Percentiles rank a stretch among this genome's conserved stretches.
Conservation (phyloP, 306 rosid genomes). For the Prunus armeniaca region DNA sequence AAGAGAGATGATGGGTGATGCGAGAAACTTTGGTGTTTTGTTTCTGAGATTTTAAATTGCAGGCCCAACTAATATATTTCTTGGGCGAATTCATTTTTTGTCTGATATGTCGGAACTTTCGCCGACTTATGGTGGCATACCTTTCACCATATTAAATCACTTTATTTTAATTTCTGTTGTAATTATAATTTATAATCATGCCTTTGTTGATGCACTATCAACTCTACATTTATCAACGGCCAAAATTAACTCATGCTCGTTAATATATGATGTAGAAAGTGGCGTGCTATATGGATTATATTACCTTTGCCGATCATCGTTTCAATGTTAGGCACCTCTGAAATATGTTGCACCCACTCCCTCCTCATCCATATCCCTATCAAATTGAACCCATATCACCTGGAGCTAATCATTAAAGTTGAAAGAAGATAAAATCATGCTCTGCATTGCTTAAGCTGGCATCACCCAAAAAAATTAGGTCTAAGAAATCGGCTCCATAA, state of each 20-base stretch:
- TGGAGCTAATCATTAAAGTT: background rate
- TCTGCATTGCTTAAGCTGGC: background rate
- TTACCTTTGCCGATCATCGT: no score
- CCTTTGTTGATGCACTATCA: no score
- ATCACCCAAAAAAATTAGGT: constrained; percentile 8
- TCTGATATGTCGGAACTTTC: constrained; percentile 22
- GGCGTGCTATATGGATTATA: no score
- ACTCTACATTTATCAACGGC: no score
- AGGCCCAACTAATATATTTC: constrained; percentile 12
- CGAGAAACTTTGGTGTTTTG: constrained; percentile 9
- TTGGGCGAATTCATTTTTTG: constrained; percentile 33
- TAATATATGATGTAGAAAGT: no score
- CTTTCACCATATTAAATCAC: background rate
- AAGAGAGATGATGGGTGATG: background rate
- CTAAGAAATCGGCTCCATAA: constrained; percentile 31
- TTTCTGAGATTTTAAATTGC: constrained; percentile 12
- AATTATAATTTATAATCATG: background rate
- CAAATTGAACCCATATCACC: background rate
- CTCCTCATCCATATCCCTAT: constrained; percentile 7
- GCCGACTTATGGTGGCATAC: constrained; percentile 9
- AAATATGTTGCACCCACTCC: background rate
- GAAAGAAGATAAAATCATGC: background rate
- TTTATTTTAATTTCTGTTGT: background rate
- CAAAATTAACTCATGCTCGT: no score
- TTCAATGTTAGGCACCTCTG: no score